Percentiles rank a stretch among this genome's conserved stretches.
These are phyloP conservation scores for Biscutella laevigata DNA, from an alignment of 441 rosid genomes.

Conservation along the genomic window DNA sequence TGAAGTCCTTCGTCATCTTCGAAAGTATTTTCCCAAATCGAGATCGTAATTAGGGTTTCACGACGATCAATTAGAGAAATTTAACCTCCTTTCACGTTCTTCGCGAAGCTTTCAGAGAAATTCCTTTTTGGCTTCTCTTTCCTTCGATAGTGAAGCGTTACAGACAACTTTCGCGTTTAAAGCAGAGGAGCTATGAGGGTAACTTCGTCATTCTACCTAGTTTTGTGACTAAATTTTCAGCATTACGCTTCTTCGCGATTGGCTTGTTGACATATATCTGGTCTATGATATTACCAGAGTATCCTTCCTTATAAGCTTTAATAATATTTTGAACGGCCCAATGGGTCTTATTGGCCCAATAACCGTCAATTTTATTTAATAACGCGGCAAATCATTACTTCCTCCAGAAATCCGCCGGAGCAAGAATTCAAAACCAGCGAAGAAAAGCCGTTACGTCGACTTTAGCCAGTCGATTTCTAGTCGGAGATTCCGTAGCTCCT, in stretches of 20 bases:
- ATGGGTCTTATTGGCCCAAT: constrained; percentile 15
- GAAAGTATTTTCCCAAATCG: neutral
- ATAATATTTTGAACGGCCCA: too few species aligned
- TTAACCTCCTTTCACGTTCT: constrained; percentile 1
- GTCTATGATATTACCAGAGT: neutral
- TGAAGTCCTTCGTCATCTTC: constrained; percentile 50
- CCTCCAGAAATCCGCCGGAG: constrained; percentile 1
- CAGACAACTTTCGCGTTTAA: neutral
- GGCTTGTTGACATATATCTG: constrained; percentile 8
- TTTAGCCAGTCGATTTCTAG: constrained; percentile 1
- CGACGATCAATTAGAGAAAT: neutral
- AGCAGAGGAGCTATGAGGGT: constrained; percentile 3
- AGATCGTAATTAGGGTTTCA: constrained; percentile 20
- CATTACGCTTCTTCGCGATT: neutral
- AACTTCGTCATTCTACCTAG: neutral
- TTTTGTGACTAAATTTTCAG: too few species aligned
- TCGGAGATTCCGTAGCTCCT: constrained; percentile 11
- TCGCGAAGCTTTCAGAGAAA: neutral
- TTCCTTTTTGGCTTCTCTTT: too few species aligned
- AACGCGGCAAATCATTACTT: constrained; percentile 5
- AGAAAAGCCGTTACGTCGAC: too few species aligned
- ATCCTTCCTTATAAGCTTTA: neutral
- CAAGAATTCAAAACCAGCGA: too few species aligned
- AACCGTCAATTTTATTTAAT: neutral
- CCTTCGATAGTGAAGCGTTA: constrained; percentile 1